These are phyloP conservation scores for Beauveria sp. DNA, from an alignment of 2,329 filamentous ascomycete species.

Conservation along the genomic window DNA sequence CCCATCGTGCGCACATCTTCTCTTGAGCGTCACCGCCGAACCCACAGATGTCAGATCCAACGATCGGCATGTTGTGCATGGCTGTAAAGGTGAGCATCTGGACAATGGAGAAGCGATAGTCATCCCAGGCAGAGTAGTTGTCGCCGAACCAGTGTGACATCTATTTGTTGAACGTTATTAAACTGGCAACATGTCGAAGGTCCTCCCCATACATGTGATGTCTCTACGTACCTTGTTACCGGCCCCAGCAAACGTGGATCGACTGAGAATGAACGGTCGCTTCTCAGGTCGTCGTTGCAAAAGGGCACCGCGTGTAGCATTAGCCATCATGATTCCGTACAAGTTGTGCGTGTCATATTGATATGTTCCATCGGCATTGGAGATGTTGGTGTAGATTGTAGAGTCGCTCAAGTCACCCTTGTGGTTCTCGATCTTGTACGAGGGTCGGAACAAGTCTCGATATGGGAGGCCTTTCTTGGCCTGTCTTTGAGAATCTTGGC, in stretches of 20 bases:
- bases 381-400: no score
- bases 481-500: no score
- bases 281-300: conserved; percentile 49
- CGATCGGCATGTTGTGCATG: conserved; percentile 59
- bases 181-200: no score
- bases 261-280: conserved; percentile 31
- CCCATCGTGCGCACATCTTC: conserved; percentile 58
- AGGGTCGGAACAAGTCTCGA: no score
- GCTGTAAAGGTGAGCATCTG: conserved; percentile 26
- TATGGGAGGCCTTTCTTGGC: no score
- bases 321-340: conserved; percentile 64
- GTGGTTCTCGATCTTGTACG: no score
- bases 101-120: conserved; percentile 37
- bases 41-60: conserved; percentile 66
- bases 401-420: no score
- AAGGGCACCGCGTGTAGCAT: conserved; percentile 55
- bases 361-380: no score
- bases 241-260: no score
- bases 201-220: no score
- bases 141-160: conserved; percentile 44
- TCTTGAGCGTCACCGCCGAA: conserved; percentile 56
- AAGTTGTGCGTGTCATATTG: conserved; percentile 66
- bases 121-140: conserved; percentile 47
- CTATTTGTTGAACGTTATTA: no score
- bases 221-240: no score